Conservation (phyloP, 2,329 filamentous ascomycete species). For the Trichoderma atroviride region DNA sequence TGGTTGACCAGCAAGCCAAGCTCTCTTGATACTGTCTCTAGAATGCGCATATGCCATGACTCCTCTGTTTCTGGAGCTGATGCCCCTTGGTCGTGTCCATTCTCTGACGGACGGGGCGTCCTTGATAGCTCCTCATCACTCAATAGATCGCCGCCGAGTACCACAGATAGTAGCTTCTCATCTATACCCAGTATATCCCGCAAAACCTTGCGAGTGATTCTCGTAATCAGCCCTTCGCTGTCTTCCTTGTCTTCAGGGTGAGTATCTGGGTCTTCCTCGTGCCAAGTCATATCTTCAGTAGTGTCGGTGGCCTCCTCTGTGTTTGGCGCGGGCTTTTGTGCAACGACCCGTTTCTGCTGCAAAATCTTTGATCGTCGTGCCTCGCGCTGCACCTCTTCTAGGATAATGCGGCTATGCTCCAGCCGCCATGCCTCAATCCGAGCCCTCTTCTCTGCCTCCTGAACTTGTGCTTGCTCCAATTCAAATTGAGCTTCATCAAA, state of each 20-base stretch:
- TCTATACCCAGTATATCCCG: slow-evolving; percentile 90
- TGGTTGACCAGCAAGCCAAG: slow-evolving; percentile 82
- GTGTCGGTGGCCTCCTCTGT: slow-evolving; percentile 29
- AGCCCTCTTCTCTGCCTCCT: slow-evolving; percentile 74
- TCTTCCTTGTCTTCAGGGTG: slow-evolving; percentile 49
- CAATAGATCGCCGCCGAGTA: slow-evolving; percentile 80
- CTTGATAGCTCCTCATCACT: slow-evolving; percentile 51
- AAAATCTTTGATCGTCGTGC: slow-evolving; percentile 56
- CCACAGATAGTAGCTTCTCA: slow-evolving; percentile 77
- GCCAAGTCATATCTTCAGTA: slow-evolving; percentile 52
- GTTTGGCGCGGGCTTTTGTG: slow-evolving; percentile 36
- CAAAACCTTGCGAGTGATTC: slow-evolving; percentile 83
- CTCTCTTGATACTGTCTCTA: slow-evolving; percentile 85
- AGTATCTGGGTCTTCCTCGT: slow-evolving; percentile 39
- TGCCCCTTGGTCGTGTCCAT: slow-evolving; percentile 32
- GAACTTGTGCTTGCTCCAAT: slow-evolving; percentile 56
- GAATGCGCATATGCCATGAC: slow-evolving; percentile 74
- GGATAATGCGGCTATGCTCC: slow-evolving; percentile 81
- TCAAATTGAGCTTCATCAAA: slow-evolving; percentile 55
- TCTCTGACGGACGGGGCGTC: slow-evolving; percentile 47
- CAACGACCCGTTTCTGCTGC: slow-evolving; percentile 64
- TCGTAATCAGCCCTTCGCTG: slow-evolving; percentile 73
- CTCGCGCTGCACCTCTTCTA: slow-evolving; percentile 88
- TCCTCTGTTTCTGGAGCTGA: slow-evolving; percentile 41
- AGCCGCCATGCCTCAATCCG: slow-evolving; percentile 90